Evolutionary conservation across 148 eudicot species (phyloP).

Genomic region (Cornus controversa): DNA sequence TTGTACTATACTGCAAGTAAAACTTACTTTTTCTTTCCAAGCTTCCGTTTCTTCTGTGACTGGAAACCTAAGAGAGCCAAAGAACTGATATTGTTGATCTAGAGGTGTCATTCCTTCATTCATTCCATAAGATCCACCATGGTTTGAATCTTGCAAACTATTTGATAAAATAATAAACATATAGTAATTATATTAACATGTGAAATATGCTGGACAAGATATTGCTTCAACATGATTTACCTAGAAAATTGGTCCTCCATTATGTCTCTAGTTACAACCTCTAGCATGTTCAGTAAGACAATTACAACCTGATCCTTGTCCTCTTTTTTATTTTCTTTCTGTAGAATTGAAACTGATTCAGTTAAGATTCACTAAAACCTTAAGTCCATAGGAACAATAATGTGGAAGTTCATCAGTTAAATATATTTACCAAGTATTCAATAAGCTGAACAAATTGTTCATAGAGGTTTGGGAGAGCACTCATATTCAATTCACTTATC

Average conservation of each 20-base stretch:
- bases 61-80: constrained; percentile 53
- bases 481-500: constrained; percentile 46
- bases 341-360: constrained; percentile 10
- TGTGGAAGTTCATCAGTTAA: constrained; percentile 1
- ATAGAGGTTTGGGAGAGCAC: constrained; percentile 55
- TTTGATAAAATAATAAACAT: constrained; percentile 4
- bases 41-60: constrained; percentile 56
- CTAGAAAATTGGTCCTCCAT: constrained; percentile 51
- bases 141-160: constrained; percentile 63
- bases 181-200: constrained; percentile 10
- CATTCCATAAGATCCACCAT: constrained; percentile 48
- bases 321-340: constrained; percentile 52
- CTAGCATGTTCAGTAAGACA: constrained; percentile 61
- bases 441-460: constrained; percentile 55
- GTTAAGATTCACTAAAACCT: not conserved
- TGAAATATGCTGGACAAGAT: not conserved
- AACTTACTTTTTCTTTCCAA: constrained; percentile 63
- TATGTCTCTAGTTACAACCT: constrained; percentile 68
- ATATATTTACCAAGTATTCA: constrained; percentile 45
- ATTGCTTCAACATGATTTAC: constrained; percentile 25
- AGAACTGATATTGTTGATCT: constrained; percentile 41
- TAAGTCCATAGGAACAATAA: not conserved
- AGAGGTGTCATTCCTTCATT: constrained; percentile 55
- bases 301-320: constrained; percentile 61
- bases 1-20: not conserved